These are phyloP conservation scores for Capronia coronata DNA, from an alignment of 2,329 filamentous ascomycete genomes.

Conservation along the genomic window DNA sequence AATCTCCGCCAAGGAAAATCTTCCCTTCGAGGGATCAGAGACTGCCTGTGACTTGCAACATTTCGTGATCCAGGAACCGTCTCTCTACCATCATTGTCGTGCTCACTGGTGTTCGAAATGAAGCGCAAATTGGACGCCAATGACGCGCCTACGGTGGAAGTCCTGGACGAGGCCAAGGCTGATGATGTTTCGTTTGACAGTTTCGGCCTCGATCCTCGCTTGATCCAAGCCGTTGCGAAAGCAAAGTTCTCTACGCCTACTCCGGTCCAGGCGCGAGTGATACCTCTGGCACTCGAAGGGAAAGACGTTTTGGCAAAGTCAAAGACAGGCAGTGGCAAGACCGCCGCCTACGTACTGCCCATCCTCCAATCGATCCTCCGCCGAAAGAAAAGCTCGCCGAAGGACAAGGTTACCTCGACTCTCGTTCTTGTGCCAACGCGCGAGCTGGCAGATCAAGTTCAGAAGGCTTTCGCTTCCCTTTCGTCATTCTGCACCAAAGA, in stretches of 20 bases:
- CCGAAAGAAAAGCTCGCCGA: slow-evolving; percentile 53
- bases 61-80: background rate
- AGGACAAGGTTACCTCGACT: slow-evolving; percentile 33
- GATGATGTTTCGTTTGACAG: slow-evolving; percentile 57
- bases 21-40: background rate
- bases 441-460: slow-evolving; percentile 88
- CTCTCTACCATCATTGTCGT: background rate
- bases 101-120: too few species aligned
- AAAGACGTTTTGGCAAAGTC: slow-evolving; percentile 87
- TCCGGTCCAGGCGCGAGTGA: slow-evolving; percentile 78
- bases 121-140: slow-evolving; percentile 47
- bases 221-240: slow-evolving; percentile 78
- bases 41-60: too few species aligned
- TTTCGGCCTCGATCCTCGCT: slow-evolving; percentile 73
- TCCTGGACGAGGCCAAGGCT: slow-evolving; percentile 16
- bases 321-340: slow-evolving; percentile 95
- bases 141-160: slow-evolving; percentile 40
- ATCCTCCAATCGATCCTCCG: slow-evolving; percentile 78
- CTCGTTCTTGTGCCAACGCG: slow-evolving; percentile 89
- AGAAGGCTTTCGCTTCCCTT: slow-evolving; percentile 69
- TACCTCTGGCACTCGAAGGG: slow-evolving; percentile 79
- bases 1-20: background rate
- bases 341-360: slow-evolving; percentile 87
- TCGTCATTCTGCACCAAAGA: slow-evolving; percentile 79
- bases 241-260: slow-evolving; percentile 82